Base-by-base conservation (phyloP, 106 monocot species). In the Gastrodia elata region DNA sequence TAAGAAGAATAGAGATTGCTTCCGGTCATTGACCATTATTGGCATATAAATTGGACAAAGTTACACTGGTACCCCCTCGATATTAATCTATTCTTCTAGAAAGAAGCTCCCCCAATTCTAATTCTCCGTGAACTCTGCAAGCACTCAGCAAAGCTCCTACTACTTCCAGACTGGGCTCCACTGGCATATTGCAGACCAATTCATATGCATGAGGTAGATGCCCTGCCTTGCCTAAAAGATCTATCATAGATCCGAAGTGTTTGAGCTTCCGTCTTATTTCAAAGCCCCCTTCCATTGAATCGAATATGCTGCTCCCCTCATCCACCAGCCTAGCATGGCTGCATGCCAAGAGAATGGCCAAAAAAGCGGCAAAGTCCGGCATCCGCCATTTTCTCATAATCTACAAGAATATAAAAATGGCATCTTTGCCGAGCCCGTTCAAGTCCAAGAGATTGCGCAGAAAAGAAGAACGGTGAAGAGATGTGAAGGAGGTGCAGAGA, bases 11-110 rank as follows among this genome's bases (percentile, higher is more conserved):
- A n/a, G n/a, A n/a, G n/a, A n/a, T n/a, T n/a, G n/a, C n/a, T n/a
- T 84, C 83, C 65, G 73, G 39, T 89, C 92, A 92, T 14, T 79
- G 74, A 4, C 74, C 68, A 38, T 80, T 42, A 38, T 83, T 48
- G 2, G 92, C 92, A 77, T 85, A 93, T 48, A 93, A 81, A 39
- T 86, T 88, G 2, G 92, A 89, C 69, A 93, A 71, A n/a, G 89
- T 78, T 59, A 84, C 77, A 64, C 69, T 32, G 39, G 82, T 76
- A 43, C 92, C 92, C 65, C 89, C 83, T 73, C 55, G 65, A 37
- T 79, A 37, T 6, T 22, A n/a, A n/a, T 80, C 74, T 24, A 89
- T 89, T 69, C 73, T 77, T 52, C 79, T 68, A 20, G 74, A 4
- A 55, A 89, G 68, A 38, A 81, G 58, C 68, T 86, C 74, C 18